phyloP scores from a whole-genome alignment of 2,329 filamentous ascomycete species.

The Ophiobolus disseminans region DNA sequence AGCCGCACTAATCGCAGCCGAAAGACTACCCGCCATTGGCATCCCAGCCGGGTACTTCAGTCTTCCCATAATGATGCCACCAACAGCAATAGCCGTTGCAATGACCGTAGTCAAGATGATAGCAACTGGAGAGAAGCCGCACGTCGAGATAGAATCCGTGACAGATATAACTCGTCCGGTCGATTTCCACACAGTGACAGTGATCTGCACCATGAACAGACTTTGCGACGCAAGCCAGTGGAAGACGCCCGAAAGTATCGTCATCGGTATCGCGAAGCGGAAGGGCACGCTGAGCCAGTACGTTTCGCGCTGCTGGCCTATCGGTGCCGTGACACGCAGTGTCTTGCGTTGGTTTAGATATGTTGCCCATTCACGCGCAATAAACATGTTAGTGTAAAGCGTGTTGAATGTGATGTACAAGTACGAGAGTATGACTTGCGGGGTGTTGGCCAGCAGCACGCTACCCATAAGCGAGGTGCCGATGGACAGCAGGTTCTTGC shows the following conservation, averaged over 20 bases:
- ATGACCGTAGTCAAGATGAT: conserved; percentile 21
- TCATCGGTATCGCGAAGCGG: conserved; percentile 48
- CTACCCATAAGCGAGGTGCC: conserved; percentile 6
- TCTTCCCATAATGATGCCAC: conserved; percentile 16
- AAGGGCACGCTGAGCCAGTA: conserved; percentile 54
- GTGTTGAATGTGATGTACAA: conserved; percentile 57
- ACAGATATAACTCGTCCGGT: background rate
- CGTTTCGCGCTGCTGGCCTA: conserved; percentile 48
- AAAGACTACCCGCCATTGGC: conserved; percentile 36
- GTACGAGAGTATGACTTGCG: conserved; percentile 56
- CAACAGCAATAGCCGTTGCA: conserved; percentile 12
- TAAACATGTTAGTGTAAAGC: conserved; percentile 56
- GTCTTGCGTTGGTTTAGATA: conserved; percentile 46
- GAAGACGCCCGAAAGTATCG: conserved; percentile 39
- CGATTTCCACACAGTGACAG: background rate
- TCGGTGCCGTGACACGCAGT: conserved; percentile 49
- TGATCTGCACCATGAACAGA: conserved; percentile 51
- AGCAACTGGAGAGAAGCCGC: conserved; percentile 12
- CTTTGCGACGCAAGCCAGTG: conserved; percentile 56
- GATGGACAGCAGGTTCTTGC: conserved; percentile 16
- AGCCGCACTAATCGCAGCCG: conserved; percentile 44
- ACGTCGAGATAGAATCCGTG: conserved; percentile 10
- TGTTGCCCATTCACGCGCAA: conserved; percentile 56
- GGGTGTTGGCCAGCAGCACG: conserved; percentile 54
- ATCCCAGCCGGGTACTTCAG: conserved; percentile 29